phyloP scores from a whole-genome alignment of 2,329 filamentous ascomycete species.

The Ramichloridium luteum region DNA sequence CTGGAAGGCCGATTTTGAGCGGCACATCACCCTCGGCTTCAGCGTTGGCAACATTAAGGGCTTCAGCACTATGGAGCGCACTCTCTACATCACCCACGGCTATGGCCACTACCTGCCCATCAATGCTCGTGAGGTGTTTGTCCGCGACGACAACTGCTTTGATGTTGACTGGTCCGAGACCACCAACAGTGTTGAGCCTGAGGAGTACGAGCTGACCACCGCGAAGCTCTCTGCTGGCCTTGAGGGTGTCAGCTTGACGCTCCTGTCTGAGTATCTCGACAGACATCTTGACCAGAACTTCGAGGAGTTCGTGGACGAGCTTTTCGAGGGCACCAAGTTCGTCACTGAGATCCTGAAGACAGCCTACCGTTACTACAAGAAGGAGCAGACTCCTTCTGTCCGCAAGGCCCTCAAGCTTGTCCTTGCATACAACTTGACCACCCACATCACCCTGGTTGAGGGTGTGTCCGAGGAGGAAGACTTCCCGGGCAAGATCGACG shows the following conservation, averaged over 20 bases:
- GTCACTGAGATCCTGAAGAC: constrained; percentile 94
- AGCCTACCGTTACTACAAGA: constrained; percentile 81
- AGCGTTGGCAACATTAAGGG: constrained; percentile 94
- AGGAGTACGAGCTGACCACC: constrained; percentile 74
- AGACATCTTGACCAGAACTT: constrained; percentile 88
- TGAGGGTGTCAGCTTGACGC: constrained; percentile 69
- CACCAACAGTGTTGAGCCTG: constrained; percentile 50
- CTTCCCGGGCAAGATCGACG: constrained; percentile 71
- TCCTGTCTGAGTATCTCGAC: constrained; percentile 84
- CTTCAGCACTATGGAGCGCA: constrained; percentile 48
- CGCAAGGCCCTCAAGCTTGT: constrained; percentile 92
- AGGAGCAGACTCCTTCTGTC: constrained; percentile 78
- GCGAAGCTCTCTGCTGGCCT: constrained; percentile 80
- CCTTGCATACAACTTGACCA: constrained; percentile 86
- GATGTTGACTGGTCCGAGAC: constrained; percentile 88
- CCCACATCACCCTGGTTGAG: constrained; percentile 90
- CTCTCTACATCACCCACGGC: constrained; percentile 89
- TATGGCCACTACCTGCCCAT: constrained; percentile 90
- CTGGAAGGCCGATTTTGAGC: constrained; percentile 94
- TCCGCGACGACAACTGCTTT: constrained; percentile 85
- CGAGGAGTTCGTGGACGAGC: constrained; percentile 86
- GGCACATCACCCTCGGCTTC: constrained; percentile 74
- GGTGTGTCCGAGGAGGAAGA: constrained; percentile 69
- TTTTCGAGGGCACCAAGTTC: constrained; percentile 92
- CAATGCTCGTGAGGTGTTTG: constrained; percentile 85